Percentiles rank a stretch among this genome's conserved stretches.
Evolutionary conservation across 1,139 yeast species (phyloP).

Genomic region (Taiozyma sp.): DNA sequence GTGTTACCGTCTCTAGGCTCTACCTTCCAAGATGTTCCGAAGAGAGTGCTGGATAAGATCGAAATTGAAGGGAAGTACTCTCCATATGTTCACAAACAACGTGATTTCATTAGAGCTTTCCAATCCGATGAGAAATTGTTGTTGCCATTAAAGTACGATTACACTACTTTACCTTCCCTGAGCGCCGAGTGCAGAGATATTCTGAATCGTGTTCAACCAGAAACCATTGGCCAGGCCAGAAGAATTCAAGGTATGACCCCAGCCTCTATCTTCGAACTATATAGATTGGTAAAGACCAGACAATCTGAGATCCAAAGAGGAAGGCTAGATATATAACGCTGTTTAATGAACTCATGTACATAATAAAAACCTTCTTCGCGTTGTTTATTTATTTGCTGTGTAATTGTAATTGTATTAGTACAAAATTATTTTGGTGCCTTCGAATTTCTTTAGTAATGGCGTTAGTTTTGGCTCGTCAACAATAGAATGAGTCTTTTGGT

Average conservation of each 20-base stretch:
- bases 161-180: constrained; percentile 45
- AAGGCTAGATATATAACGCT: constrained; percentile 3
- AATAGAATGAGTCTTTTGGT: constrained; percentile 21
- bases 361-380: neutral
- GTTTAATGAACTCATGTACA: neutral
- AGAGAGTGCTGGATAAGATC: constrained; percentile 54
- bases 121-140: constrained; percentile 74
- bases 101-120: constrained; percentile 67
- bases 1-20: constrained; percentile 9
- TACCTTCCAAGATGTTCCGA: constrained; percentile 32
- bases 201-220: constrained; percentile 74
- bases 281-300: constrained; percentile 25
- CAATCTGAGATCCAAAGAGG: constrained; percentile 19
- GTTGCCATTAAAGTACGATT: constrained; percentile 64
- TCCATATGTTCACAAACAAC: constrained; percentile 75
- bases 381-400: neutral
- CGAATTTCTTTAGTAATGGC: constrained; percentile 17
- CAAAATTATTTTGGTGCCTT: constrained; percentile 22
- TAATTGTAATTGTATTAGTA: constrained; percentile 4
- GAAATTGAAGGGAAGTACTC: constrained; percentile 80
- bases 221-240: constrained; percentile 91
- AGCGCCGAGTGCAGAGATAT: constrained; percentile 73
- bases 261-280: constrained; percentile 69
- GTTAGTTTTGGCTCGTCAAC: constrained; percentile 22
- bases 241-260: constrained; percentile 95